Percentiles rank a stretch among this genome's conserved stretches.
phyloP scores from a whole-genome alignment of 148 eudicot species.

The Spergularia bocconei region DNA sequence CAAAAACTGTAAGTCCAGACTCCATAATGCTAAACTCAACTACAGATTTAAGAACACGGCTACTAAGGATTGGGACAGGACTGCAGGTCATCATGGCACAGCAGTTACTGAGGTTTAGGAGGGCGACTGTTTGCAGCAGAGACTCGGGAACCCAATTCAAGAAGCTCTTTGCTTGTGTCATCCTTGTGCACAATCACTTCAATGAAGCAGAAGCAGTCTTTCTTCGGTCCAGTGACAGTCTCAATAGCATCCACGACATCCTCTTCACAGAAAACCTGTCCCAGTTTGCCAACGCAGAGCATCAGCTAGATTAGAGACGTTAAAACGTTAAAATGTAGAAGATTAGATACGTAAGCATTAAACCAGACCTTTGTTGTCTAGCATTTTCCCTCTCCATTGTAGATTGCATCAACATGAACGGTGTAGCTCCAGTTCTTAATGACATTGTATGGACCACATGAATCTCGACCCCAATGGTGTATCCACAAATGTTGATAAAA shows the following conservation, averaged over 20 bases:
- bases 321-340: background rate
- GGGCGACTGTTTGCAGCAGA: conserved; percentile 86
- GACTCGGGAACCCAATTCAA: conserved; percentile 81
- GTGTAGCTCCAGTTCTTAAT: conserved; percentile 93
- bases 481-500: conserved; percentile 85
- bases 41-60: too few species aligned
- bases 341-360: background rate
- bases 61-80: background rate
- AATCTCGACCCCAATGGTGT: conserved; percentile 85
- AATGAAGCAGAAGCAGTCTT: conserved; percentile 68
- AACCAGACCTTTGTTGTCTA: conserved; percentile 72
- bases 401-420: conserved; percentile 68
- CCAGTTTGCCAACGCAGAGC: background rate
- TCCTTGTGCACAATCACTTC: conserved; percentile 77
- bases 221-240: conserved; percentile 53
- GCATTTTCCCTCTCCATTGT: conserved; percentile 84
- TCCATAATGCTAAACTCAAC: too few species aligned
- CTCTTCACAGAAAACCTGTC: conserved; percentile 59
- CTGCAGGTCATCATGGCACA: too few species aligned
- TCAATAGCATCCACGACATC: conserved; percentile 66
- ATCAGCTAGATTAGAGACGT: too few species aligned
- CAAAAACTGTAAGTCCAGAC: too few species aligned
- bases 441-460: conserved; percentile 90
- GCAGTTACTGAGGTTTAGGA: conserved; percentile 72
- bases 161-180: conserved; percentile 86